Evolutionary conservation across 495 filamentous ascomycete species (phyloP).

Genomic region (Aspergillus diversus): DNA sequence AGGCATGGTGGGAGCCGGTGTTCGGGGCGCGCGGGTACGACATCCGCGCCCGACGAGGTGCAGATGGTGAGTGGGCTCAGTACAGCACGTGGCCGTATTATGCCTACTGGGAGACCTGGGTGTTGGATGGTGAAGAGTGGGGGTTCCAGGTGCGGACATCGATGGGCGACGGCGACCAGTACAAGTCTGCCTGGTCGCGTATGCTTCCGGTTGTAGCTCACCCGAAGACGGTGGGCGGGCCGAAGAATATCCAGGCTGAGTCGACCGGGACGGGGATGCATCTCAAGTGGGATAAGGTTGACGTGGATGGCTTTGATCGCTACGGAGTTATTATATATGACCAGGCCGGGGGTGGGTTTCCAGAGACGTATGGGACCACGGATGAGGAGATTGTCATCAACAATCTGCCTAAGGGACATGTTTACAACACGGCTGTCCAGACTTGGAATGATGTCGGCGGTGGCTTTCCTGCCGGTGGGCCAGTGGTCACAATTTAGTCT

Average conservation of each 20-base stretch:
- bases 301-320: neutral
- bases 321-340: neutral
- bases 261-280: neutral
- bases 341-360: no score
- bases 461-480: no score
- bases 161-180: neutral
- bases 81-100: neutral
- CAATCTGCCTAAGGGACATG: no score
- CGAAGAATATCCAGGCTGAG: neutral
- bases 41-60: neutral
- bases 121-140: neutral
- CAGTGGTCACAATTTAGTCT: no score
- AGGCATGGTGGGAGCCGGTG: constrained; percentile 9
- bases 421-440: no score
- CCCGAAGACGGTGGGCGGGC: neutral
- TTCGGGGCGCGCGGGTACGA: neutral
- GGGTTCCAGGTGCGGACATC: neutral
- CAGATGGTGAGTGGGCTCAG: neutral
- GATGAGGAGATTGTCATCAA: no score
- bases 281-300: neutral
- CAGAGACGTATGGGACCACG: no score
- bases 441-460: no score
- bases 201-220: neutral
- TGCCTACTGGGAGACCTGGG: neutral
- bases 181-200: neutral